Percentiles rank a stretch among this genome's conserved stretches.
These are phyloP conservation scores for Lachnellula arida DNA, from an alignment of 2,329 filamentous ascomycete genomes.

Conservation along the genomic window DNA sequence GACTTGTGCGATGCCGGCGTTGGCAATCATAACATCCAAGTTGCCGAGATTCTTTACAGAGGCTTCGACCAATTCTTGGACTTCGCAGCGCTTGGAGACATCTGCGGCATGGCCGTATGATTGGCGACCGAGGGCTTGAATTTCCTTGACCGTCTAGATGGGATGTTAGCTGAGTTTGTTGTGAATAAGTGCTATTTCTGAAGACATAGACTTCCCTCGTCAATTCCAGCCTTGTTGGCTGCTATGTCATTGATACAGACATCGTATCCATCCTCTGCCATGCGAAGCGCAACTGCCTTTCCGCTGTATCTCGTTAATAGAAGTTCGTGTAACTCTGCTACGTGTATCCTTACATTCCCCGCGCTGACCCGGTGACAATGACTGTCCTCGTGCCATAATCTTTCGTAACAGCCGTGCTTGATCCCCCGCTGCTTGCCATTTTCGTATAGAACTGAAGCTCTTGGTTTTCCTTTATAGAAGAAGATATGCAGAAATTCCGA, in stretches of 20 bases:
- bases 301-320: constrained; percentile 39
- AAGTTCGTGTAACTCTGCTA: constrained; percentile 13
- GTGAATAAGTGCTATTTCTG: background rate
- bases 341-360: constrained; percentile 34
- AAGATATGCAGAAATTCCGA: background rate
- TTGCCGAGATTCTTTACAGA: constrained; percentile 25
- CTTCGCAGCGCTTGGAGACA: constrained; percentile 39
- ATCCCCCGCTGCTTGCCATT: constrained; percentile 3
- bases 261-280: constrained; percentile 61
- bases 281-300: constrained; percentile 56
- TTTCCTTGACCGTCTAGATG: constrained; percentile 42
- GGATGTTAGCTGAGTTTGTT: background rate
- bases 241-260: constrained; percentile 61
- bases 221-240: constrained; percentile 46
- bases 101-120: constrained; percentile 55
- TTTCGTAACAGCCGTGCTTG: constrained; percentile 24
- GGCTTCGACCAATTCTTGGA: constrained; percentile 26
- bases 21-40: constrained; percentile 30
- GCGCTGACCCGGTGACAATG: constrained; percentile 37
- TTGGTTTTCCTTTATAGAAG: background rate
- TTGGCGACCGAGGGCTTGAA: constrained; percentile 46
- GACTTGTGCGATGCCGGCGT: constrained; percentile 29
- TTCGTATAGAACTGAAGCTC: background rate
- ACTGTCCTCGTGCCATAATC: constrained; percentile 32
- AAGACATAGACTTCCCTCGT: constrained; percentile 37